Base-by-base conservation (phyloP, 768 basidiomycete species). In the Lactarius sanguifluus region DNA sequence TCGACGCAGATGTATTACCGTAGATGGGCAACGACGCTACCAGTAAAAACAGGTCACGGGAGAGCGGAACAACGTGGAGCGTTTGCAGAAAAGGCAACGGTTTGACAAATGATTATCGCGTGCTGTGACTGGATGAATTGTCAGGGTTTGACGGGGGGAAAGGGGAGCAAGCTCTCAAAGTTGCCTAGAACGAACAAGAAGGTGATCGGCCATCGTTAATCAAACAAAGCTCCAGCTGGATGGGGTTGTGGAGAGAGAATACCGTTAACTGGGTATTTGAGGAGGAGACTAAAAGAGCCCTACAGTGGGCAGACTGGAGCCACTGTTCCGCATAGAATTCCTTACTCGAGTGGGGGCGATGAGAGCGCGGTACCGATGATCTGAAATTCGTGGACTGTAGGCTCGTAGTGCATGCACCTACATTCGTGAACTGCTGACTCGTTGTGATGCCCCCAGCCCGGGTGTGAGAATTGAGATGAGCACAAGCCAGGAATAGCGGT, bases 381-480 rank as follows among this genome's bases (percentile, higher is more conserved):
- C 57, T 36, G 50, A 52, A 59, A 56, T 45, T n/a, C 23, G 34
- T 56, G 15, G 50, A 28, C 10, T 54, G 40, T 3, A 25, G 36
- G 36, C n/a, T 43, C 30, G 32, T 8, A 38, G 40, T 43, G 30
- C 16, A n/a, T n/a, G n/a, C 30, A 25, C 18, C 52, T 60, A 36
- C 41, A 38, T 61, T 61, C 25, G 36, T 20, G 12, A 54, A 36
- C 36, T 25, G 41, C n/a, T 57, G 58, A 59, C 40, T 50, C 23
- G 23, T 13, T 50, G 12, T 47, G 64, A 64, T 52, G 34, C 3
- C 23, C 36, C 34, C 20, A 23, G 34, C 13, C 10, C 15, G 40
- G 16, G 64, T 65, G 67, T 62, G 64, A 64, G 67, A 65, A 65
- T n/a, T n/a, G n/a, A n/a, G n/a, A n/a, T n/a, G 57, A 62, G 47